Evolutionary conservation across 2,329 filamentous ascomycete species (phyloP).

Genomic region (Rhytidhysteron rufulum): DNA sequence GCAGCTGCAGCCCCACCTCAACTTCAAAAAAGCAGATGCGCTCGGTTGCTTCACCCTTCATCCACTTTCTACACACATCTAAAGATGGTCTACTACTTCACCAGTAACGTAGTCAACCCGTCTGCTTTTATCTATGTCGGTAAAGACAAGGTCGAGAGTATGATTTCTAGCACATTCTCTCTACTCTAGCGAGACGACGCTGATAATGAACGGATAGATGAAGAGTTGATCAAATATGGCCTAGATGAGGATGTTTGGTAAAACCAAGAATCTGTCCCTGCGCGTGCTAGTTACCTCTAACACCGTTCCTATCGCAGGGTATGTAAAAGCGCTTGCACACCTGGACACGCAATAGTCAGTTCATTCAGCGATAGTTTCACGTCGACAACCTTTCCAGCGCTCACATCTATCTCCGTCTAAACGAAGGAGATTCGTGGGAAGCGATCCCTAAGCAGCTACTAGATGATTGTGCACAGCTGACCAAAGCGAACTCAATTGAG

Average conservation of each 20-base stretch:
- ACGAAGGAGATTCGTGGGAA: constrained; percentile 79
- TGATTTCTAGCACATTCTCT: constrained; percentile 25
- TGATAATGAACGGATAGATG: constrained; percentile 57
- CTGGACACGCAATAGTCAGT: too few species aligned
- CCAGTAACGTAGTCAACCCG: constrained; percentile 76
- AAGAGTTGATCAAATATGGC: constrained; percentile 91
- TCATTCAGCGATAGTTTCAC: constrained; percentile 68
- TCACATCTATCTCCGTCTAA: constrained; percentile 88
- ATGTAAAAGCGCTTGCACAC: too few species aligned
- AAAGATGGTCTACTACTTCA: constrained; percentile 93
- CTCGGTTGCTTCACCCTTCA: too few species aligned
- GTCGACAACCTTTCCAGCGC: constrained; percentile 95
- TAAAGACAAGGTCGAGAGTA: constrained; percentile 99
- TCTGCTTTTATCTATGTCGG: constrained; percentile 90
- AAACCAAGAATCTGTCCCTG: too few species aligned
- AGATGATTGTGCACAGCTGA: constrained; percentile 89
- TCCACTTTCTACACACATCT: too few species aligned
- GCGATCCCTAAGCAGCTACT: constrained; percentile 70
- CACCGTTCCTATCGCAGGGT: too few species aligned
- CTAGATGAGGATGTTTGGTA: constrained; percentile 96
- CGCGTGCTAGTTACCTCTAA: too few species aligned
- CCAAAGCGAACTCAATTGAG: constrained; percentile 98
- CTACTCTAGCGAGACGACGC: constrained; percentile 3
- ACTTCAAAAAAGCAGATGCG: not conserved
- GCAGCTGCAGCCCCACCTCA: constrained; percentile 2